These are phyloP conservation scores for Vanilla planifolia DNA, from an alignment of 106 monocot species.

Conservation along the genomic window DNA sequence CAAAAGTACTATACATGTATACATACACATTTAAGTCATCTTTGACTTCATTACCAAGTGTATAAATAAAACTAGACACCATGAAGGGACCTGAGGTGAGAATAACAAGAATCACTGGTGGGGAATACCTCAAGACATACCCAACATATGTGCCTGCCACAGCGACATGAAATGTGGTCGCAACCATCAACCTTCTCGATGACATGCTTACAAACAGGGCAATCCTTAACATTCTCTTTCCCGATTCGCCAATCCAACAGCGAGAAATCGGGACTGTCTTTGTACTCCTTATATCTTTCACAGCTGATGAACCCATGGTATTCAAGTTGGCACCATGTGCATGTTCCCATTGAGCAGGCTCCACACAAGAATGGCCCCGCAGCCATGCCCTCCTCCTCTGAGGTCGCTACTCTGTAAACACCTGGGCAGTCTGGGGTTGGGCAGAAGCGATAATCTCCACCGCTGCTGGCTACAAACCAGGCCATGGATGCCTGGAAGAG, in stretches of 20 bases:
- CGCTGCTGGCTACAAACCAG: slow-evolving; percentile 51
- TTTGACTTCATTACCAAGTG: too few species aligned
- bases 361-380: slow-evolving; percentile 52
- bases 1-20: background rate
- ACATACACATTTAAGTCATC: background rate
- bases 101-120: slow-evolving; percentile 55
- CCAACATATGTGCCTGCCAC: slow-evolving; percentile 87
- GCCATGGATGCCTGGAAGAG: slow-evolving; percentile 71
- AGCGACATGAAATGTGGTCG: slow-evolving; percentile 74
- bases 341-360: slow-evolving; percentile 66
- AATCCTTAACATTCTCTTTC: slow-evolving; percentile 74
- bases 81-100: slow-evolving; percentile 50
- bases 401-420: slow-evolving; percentile 31
- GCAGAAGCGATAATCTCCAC: slow-evolving; percentile 57
- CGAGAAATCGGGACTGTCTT: slow-evolving; percentile 63
- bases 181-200: slow-evolving; percentile 93
- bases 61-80: background rate
- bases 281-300: slow-evolving; percentile 70
- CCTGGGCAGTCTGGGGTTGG: slow-evolving; percentile 47
- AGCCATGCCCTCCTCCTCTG: background rate
- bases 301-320: slow-evolving; percentile 75
- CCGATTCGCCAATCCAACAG: slow-evolving; percentile 70
- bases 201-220: slow-evolving; percentile 52
- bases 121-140: slow-evolving; percentile 45
- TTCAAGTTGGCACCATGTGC: slow-evolving; percentile 81